A percentile compares a stretch with the other conserved stretches of the same genome.
These are phyloP conservation scores for Paraurostyla sp. DNA, from an alignment of 73 alveolate genomes.

Conservation along the genomic window DNA sequence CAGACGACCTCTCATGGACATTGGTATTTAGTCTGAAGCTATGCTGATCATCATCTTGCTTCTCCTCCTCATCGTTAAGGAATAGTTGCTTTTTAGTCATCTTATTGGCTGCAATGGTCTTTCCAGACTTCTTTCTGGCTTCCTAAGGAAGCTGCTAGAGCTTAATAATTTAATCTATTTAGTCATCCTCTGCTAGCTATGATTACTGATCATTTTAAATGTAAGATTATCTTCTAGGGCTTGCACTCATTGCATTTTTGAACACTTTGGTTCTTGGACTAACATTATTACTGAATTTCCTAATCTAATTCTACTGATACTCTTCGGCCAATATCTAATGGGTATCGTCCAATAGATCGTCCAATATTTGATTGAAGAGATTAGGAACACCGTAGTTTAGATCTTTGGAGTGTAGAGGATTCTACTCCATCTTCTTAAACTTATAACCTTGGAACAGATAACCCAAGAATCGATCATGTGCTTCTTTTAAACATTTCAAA, in stretches of 20 bases:
- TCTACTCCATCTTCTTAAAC: constrained; percentile 27
- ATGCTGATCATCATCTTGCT: not conserved
- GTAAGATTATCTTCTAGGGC: not conserved
- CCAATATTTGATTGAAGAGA: not conserved
- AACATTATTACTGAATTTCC: constrained; percentile 2
- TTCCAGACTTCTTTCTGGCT: not conserved
- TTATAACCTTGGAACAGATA: constrained; percentile 12
- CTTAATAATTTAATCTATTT: too few relatives aligned
- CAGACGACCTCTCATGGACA: too few relatives aligned
- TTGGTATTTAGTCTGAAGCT: not conserved
- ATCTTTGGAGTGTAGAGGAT: constrained; percentile 43
- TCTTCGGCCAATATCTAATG: constrained; percentile 22
- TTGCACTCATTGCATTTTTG: not conserved
- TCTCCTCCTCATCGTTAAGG: not conserved
- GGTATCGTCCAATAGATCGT: constrained; percentile 15
- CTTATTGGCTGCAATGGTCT: not conserved
- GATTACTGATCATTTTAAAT: not conserved
- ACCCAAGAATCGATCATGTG: constrained; percentile 11
- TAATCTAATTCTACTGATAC: not conserved
- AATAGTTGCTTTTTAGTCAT: not conserved
- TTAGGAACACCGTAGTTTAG: constrained; percentile 24
- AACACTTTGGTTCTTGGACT: constrained; percentile 22
- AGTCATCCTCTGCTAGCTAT: too few relatives aligned
- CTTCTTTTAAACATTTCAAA: constrained; percentile 36
- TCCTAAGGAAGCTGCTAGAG: too few relatives aligned